Evolutionary conservation across 257 asterid species (phyloP).

Genomic region (Buddleja alternifolia): DNA sequence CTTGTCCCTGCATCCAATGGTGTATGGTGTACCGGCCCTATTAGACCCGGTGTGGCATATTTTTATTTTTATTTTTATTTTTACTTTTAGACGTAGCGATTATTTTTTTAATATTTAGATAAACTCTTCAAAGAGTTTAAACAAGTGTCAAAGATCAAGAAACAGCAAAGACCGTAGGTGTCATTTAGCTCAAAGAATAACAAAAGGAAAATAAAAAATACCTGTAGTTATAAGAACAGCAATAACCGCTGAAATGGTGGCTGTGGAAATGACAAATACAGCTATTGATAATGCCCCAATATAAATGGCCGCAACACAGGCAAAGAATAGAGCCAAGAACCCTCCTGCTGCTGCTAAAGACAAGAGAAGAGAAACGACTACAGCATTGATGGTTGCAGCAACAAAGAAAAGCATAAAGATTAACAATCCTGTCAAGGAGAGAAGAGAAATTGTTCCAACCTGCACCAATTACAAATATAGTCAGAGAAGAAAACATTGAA

Average conservation of each 20-base stretch:
- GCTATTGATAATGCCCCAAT: conserved; percentile 64
- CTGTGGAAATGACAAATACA: conserved; percentile 55
- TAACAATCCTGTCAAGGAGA: conserved; percentile 61
- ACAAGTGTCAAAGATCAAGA: not conserved
- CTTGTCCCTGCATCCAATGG: no score
- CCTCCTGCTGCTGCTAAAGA: conserved; percentile 91
- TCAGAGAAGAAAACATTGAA: conserved; percentile 3
- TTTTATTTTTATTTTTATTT: no score
- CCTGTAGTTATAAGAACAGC: conserved; percentile 73
- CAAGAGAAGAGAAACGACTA: conserved; percentile 73
- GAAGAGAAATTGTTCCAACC: conserved; percentile 72
- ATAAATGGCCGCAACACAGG: conserved; percentile 67
- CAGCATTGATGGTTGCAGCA: conserved; percentile 75
- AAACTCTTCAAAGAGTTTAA: not conserved
- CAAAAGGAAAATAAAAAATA: conserved; percentile 26
- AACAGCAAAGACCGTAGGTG: not conserved
- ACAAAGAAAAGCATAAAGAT: conserved; percentile 70
- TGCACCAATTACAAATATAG: conserved; percentile 36
- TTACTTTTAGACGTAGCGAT: no score
- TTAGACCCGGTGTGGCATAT: no score
- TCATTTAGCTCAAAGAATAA: conserved; percentile 8
- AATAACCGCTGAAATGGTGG: conserved; percentile 56
- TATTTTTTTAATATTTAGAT: not conserved
- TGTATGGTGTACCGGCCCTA: no score
- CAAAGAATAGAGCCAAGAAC: conserved; percentile 81